Conservation (phyloP, 225 moss, liverwort and hornwort species). For the Sphagnum contortum region DNA sequence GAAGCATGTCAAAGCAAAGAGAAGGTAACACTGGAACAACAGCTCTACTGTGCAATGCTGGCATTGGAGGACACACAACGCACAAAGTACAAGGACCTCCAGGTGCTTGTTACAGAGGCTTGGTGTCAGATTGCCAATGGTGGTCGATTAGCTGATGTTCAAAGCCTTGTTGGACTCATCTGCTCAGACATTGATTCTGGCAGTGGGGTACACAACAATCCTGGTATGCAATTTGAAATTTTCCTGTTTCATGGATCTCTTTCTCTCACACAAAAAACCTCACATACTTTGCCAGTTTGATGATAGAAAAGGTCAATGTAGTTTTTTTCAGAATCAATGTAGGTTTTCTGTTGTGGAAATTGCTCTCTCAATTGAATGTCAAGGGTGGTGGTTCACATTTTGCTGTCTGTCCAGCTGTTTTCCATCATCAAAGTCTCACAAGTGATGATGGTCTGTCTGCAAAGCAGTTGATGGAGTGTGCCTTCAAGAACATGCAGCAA, state of each 20-base stretch:
- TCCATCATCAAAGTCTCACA: too few species aligned
- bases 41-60: constrained; percentile 33
- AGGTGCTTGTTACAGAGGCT: constrained; percentile 38
- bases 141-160: constrained; percentile 20
- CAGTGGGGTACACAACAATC: neutral
- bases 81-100: constrained; percentile 29
- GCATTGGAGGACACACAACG: constrained; percentile 33
- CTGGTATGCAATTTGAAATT: constrained; percentile 5
- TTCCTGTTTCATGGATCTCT: too few species aligned
- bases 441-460: too few species aligned
- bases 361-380: too few species aligned
- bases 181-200: constrained; percentile 19
- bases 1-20: constrained; percentile 32
- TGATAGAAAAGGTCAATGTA: too few species aligned
- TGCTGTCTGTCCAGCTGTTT: too few species aligned
- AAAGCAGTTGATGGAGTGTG: constrained; percentile 4
- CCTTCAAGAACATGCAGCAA: constrained; percentile 16
- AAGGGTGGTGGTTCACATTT: too few species aligned
- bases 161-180: constrained; percentile 20
- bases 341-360: too few species aligned
- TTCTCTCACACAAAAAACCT: too few species aligned
- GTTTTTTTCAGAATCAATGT: too few species aligned
- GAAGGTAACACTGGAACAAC: constrained; percentile 19
- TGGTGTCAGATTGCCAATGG: constrained; percentile 22
- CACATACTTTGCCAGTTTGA: too few species aligned